These are phyloP conservation scores for Hypomontagnella monticulosa DNA, from an alignment of 495 filamentous ascomycete species.

Conservation along the genomic window DNA sequence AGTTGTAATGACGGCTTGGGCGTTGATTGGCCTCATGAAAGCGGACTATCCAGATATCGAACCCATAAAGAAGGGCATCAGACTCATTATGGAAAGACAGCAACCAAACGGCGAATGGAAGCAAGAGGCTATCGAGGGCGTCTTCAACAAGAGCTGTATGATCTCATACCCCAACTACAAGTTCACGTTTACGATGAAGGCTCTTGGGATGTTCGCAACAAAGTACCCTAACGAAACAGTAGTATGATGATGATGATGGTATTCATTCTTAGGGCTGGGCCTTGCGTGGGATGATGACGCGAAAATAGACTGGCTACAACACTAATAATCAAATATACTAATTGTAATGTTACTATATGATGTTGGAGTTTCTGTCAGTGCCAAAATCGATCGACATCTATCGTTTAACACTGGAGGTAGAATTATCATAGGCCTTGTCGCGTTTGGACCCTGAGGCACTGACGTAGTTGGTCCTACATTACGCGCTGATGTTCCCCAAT, in stretches of 20 bases:
- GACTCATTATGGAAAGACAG: slow-evolving; percentile 86
- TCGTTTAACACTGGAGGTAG: slow-evolving; percentile 11
- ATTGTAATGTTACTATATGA: slow-evolving; percentile 27
- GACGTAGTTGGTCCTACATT: slow-evolving; percentile 26
- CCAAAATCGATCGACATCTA: neutral
- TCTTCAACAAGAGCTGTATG: slow-evolving; percentile 99
- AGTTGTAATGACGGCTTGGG: slow-evolving; percentile 95
- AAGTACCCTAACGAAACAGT: slow-evolving; percentile 73
- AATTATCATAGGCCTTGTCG: neutral
- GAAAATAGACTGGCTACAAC: neutral
- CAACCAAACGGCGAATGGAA: slow-evolving; percentile 90
- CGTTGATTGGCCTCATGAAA: slow-evolving; percentile 82
- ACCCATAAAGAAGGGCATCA: slow-evolving; percentile 77
- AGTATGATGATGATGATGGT: slow-evolving; percentile 45
- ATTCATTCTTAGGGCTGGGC: neutral
- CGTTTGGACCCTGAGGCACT: neutral
- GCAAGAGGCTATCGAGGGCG: slow-evolving; percentile 95
- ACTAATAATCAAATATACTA: neutral
- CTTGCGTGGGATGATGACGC: slow-evolving; percentile 1
- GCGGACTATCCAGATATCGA: slow-evolving; percentile 81
- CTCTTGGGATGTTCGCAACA: slow-evolving; percentile 85
- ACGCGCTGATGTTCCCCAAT: slow-evolving; percentile 5
- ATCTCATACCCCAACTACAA: slow-evolving; percentile 99
- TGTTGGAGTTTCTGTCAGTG: neutral
- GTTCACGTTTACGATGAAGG: slow-evolving; percentile 94